Evolutionary conservation across 176 grass and related monocot genomes (phyloP), one percentile per base, ranked within the genome.

Genomic region (Oryza officinalis): DNA sequence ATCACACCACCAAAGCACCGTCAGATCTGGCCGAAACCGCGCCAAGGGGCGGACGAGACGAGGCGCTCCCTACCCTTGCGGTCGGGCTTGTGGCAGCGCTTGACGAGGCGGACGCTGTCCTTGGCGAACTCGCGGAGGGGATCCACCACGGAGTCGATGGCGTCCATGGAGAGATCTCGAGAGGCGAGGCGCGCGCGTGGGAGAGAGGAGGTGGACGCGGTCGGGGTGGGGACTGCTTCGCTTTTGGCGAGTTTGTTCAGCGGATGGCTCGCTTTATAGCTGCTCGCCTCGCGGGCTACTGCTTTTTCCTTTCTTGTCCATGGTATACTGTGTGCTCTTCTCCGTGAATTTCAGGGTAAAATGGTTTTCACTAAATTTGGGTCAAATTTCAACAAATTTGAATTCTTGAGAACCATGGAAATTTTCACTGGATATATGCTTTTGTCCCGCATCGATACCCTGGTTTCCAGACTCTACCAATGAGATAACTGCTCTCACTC

Each of bases 51-150:
- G n/a, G 41, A 69, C 31, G 33, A 35, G 33, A 20, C 0, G 17
- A 10, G 6, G 8, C 15, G 17, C 25, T 28, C 33, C 83, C 66
- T 30, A 93, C 94, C 91, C 74, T 97, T 97, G 90, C 88, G 92
- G 89, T 97, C 95, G 25, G 95, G 95, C 79, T 99, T 99, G 93
- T 99, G 97, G 87, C 97, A 99, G 35, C 97, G 89, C 89, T 99
- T 99, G 70, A 99, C 93, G 71, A 99, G 97, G 77, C 97, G 97
- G 44, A 99, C 45, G 88, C 97, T 99, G 86, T 99, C 97, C 89
- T 92, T 97, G 46, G 92, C 88, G 90, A 97, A 97, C 74, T 94
- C 90, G 81, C 92, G 87, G 86, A 97, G 89, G 11, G 95, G 95
- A 80, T 97, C 95, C 17, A 97, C 90, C 1, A 93, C 90, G 9